Evolutionary conservation across 306 rosid genomes (phyloP), one percentile per base, ranked within the genome.

Genomic region (Prosopis cineraria): DNA sequence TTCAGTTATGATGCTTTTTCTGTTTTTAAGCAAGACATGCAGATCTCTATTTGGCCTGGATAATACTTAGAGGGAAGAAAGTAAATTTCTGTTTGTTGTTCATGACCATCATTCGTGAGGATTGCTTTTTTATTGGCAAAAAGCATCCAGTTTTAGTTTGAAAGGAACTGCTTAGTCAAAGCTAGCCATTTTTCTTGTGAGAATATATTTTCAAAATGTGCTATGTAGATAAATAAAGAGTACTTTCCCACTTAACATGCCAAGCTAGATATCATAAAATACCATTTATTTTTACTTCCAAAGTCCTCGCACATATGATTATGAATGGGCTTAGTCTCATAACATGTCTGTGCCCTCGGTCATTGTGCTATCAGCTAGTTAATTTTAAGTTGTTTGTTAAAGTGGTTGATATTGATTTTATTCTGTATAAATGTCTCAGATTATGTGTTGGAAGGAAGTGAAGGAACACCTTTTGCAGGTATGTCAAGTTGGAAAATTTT

Each of bases 391-490:
- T 55, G 10, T 86, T 76, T 72, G 53, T 62, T 77, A 62, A 52
- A 43, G 50, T 77, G 27, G 69, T 69, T 73, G 55, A 78, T 71
- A 31, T 79, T 83, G 74, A 84, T 70, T 68, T 65, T 76, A 36
- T 81, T 77, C 36, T 48, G 24, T 76, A 33, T 52, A 50, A 40
- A 55, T 80, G 66, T 80, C 79, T 76, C 88, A 96, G 99, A 96
- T 90, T 96, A 93, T 52, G 96, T 96, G 45, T 75, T 96, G 90
- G 99, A 96, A 88, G 99, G 99, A 91, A 93, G 98, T 27, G 96
- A 93, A 81, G 99, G 94, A 81, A 96, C 99, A 50, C 96, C 99
- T 70, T 96, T 96, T 88, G 88, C 96, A 79, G 98, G 99, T 96
- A 63, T 69, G 87, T 72, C 13, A 31, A 25, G 62, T 27, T 76